These are phyloP conservation scores for Lathyrus oleraceus DNA, from an alignment of 306 rosid species.

Conservation along the genomic window DNA sequence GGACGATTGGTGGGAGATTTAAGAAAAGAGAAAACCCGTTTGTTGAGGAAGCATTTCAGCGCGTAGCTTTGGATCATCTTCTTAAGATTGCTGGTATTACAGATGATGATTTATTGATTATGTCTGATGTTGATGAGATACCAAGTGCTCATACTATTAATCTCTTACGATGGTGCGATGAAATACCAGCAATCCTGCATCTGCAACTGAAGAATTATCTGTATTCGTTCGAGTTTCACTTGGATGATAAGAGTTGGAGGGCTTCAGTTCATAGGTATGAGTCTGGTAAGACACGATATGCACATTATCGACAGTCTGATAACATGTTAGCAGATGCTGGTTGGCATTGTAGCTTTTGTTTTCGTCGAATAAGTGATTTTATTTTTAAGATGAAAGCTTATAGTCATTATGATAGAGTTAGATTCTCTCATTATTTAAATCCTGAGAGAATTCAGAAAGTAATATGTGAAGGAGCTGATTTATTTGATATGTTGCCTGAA, in stretches of 20 bases:
- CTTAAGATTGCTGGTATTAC: constrained; percentile 83
- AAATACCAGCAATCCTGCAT: constrained; percentile 71
- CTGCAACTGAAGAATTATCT: constrained; percentile 88
- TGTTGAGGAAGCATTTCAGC: constrained; percentile 90
- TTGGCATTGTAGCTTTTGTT: constrained; percentile 53
- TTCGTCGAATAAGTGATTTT: constrained; percentile 79
- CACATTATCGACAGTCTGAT: constrained; percentile 86
- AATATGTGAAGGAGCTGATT: constrained; percentile 78
- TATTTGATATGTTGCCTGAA: constrained; percentile 95
- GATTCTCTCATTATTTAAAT: constrained; percentile 73
- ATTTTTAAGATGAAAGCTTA: constrained; percentile 95
- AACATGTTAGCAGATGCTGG: constrained; percentile 77
- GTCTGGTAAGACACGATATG: constrained; percentile 74
- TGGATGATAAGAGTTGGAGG: constrained; percentile 87
- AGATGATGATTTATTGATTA: constrained; percentile 93
- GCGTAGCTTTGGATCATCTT: constrained; percentile 86
- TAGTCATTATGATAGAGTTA: constrained; percentile 87
- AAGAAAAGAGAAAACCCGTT: constrained; percentile 89
- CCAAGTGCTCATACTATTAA: constrained; percentile 20
- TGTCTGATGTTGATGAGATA: constrained; percentile 71
- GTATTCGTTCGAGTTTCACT: constrained; percentile 86
- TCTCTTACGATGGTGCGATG: constrained; percentile 30
- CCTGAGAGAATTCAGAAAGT: constrained; percentile 75
- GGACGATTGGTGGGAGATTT: constrained; percentile 74
- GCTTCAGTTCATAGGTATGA: constrained; percentile 41